phyloP scores from a whole-genome alignment of 257 asterid genomes.

The Dorcoceras hygrometricum region DNA sequence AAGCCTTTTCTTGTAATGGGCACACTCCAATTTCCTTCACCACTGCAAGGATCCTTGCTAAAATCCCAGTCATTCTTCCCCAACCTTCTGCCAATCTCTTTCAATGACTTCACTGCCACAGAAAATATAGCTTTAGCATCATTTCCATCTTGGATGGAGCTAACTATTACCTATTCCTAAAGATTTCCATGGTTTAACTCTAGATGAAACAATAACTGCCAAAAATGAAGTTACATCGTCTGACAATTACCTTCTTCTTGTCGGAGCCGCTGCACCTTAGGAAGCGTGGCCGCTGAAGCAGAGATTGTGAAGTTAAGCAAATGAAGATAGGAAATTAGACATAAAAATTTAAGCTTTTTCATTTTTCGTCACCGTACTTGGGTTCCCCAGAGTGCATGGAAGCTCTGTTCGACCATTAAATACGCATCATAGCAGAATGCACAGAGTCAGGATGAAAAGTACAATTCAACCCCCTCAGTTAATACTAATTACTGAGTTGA shows the following conservation, averaged over 20 bases:
- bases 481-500: too few species aligned
- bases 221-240: too few species aligned
- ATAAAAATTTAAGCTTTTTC: slow-evolving; percentile 28
- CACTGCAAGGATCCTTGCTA: slow-evolving; percentile 68
- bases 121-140: slow-evolving; percentile 1
- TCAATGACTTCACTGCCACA: slow-evolving; percentile 58
- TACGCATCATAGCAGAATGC: background rate
- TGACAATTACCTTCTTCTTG: slow-evolving; percentile 34
- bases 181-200: background rate
- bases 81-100: slow-evolving; percentile 51
- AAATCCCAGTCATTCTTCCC: slow-evolving; percentile 88
- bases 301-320: slow-evolving; percentile 31
- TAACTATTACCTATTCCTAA: background rate
- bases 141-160: slow-evolving; percentile 15
- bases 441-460: background rate
- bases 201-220: background rate
- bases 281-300: slow-evolving; percentile 34
- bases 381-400: slow-evolving; percentile 28
- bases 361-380: background rate
- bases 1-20: slow-evolving; percentile 50
- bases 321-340: slow-evolving; percentile 21
- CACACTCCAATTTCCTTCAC: slow-evolving; percentile 70
- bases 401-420: background rate
- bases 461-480: too few species aligned
- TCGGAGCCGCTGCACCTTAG: slow-evolving; percentile 38